Evolutionary conservation across 129 eudicot species (phyloP).

Genomic region (Kitagawia praeruptora): DNA sequence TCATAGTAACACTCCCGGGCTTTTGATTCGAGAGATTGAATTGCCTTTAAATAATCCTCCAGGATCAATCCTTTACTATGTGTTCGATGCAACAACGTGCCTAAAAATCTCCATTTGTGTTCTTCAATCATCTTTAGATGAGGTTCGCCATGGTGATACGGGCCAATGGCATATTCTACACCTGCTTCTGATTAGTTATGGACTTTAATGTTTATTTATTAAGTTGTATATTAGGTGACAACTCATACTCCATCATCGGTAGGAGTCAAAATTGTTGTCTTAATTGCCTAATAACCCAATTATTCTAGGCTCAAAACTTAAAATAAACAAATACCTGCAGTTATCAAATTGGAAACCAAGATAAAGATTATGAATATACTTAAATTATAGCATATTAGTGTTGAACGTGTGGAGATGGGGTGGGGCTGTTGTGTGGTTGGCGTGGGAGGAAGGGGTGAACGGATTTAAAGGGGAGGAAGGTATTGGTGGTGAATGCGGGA

Average conservation of each 20-base stretch:
- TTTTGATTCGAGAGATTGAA: slow-evolving; percentile 38
- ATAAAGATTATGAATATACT: too few relatives aligned
- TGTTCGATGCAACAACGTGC: slow-evolving; percentile 33
- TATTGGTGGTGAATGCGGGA: too few relatives aligned
- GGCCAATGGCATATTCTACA: slow-evolving; percentile 33
- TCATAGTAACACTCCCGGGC: slow-evolving; percentile 63
- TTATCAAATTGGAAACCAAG: neutral
- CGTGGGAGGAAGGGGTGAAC: too few relatives aligned
- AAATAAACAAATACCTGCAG: neutral
- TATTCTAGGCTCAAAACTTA: neutral
- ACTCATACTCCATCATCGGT: neutral
- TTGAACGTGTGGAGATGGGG: neutral
- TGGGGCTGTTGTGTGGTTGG: too few relatives aligned
- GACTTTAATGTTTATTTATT: neutral
- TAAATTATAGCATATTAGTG: neutral
- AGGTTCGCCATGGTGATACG: slow-evolving; percentile 58
- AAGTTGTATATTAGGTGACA: neutral
- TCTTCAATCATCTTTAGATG: slow-evolving; percentile 67
- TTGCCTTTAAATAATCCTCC: slow-evolving; percentile 32
- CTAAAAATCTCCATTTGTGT: slow-evolving; percentile 75
- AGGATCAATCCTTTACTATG: slow-evolving; percentile 24
- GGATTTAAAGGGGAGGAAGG: too few relatives aligned
- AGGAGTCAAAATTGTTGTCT: neutral
- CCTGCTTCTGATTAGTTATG: neutral
- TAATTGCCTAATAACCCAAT: neutral